Evolutionary conservation across 2,329 filamentous ascomycete species (phyloP), one percentile per base, ranked within the genome.

Genomic region (Dactylellina haptotyla): DNA sequence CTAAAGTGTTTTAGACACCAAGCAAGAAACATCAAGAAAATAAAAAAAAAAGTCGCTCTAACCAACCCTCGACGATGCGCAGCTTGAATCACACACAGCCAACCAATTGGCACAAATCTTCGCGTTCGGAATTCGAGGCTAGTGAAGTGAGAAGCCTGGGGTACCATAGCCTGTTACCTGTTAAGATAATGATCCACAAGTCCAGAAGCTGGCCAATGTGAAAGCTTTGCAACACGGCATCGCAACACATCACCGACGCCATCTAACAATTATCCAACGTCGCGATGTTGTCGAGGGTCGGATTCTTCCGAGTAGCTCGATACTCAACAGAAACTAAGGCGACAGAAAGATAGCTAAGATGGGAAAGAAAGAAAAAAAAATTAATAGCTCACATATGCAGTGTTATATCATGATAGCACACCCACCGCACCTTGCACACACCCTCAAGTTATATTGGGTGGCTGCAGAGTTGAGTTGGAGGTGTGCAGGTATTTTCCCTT

Each of bases 351-450:
- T n/a, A n/a, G n/a, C n/a, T n/a, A n/a, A n/a, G n/a, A n/a, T n/a
- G n/a, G n/a, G n/a, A n/a, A n/a, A n/a, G n/a, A n/a, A n/a, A n/a
- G n/a, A n/a, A 45, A 2, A 20, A 9, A 20, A 39, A 25, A 23
- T 37, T 37, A 54, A 54, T 54, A 54, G 50, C 50, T 54, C 50
- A 54, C n/a, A 23, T 18, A 39, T 39, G 16, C 16, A 54, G 41
- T 46, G 41, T 6, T 34, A 34, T 34, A 46, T 46, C 18, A 46
- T 5, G 41, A 18, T 16, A 43, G n/a, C 39, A 43, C n/a, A 16
- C n/a, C n/a, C n/a, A n/a, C n/a, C n/a, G n/a, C n/a, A 46, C 6
- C 16, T n/a, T 41, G 37, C 18, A 41, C 18, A 16, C 18, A 41
- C 3, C 37, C 37, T 14, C 37, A 3, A n/a, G 41, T 46, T 46